A percentile compares a stretch with the other conserved stretches of the same genome.
These are phyloP conservation scores for Arthromyces matolae DNA, from an alignment of 768 basidiomycete species.

Conservation along the genomic window DNA sequence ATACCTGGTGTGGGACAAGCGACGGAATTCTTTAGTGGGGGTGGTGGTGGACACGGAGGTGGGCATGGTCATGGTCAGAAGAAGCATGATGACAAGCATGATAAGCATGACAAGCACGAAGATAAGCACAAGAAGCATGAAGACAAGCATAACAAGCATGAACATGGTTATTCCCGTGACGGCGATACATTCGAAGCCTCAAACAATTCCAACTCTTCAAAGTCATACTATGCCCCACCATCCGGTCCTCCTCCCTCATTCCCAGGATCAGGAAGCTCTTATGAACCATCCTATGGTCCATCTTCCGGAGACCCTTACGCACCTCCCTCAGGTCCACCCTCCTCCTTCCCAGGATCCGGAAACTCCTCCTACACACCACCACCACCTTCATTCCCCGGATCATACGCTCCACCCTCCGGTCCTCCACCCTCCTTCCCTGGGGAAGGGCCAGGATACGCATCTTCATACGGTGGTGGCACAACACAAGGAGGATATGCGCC, in stretches of 20 bases:
- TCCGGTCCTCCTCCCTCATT: slow-evolving; percentile 25
- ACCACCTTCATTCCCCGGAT: slow-evolving; percentile 18
- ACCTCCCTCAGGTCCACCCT: slow-evolving; percentile 23
- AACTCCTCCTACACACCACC: slow-evolving; percentile 23
- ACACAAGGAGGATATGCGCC: too few species aligned
- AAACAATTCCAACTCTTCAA: too few species aligned
- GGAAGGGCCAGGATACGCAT: slow-evolving; percentile 23
- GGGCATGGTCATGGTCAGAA: slow-evolving; percentile 5
- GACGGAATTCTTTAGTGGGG: slow-evolving; percentile 34
- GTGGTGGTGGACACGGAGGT: slow-evolving; percentile 12
- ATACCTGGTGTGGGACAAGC: slow-evolving; percentile 48
- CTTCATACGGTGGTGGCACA: slow-evolving; percentile 17
- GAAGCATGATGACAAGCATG: not conserved
- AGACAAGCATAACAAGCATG: slow-evolving; percentile 2
- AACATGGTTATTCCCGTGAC: slow-evolving; percentile 14
- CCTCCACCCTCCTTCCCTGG: slow-evolving; percentile 17
- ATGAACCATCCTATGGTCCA: slow-evolving; percentile 24
- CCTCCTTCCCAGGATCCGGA: slow-evolving; percentile 21
- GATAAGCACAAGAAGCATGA: slow-evolving; percentile 25
- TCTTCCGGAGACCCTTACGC: slow-evolving; percentile 18
- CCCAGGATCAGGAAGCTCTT: slow-evolving; percentile 20
- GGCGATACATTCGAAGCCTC: too few species aligned
- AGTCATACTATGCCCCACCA: slow-evolving; percentile 20
- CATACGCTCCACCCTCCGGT: slow-evolving; percentile 28
- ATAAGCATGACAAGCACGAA: slow-evolving; percentile 1